Conservation (phyloP, 164 flowering plant species). For the Nymphaea thermarum region DNA sequence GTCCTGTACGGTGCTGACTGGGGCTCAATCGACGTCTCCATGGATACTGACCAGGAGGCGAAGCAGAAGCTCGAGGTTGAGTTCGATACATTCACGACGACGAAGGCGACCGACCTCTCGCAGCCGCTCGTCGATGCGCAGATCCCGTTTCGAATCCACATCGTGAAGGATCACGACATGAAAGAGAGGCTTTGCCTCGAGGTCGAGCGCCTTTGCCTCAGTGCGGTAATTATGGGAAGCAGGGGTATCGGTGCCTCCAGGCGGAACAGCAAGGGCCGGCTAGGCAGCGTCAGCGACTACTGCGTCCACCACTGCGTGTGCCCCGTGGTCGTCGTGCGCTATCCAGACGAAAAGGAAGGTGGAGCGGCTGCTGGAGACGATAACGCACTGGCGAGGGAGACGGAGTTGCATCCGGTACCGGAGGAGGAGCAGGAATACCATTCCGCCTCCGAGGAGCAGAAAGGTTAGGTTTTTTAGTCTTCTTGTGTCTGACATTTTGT, state of each 20-base stretch:
- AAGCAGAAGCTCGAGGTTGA: constrained; percentile 50
- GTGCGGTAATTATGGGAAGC: constrained; percentile 80
- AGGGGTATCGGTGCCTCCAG: constrained; percentile 56
- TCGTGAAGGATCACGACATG: constrained; percentile 76
- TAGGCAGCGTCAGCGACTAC: constrained; percentile 77
- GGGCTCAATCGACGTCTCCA: constrained; percentile 21
- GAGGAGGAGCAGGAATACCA: constrained; percentile 42
- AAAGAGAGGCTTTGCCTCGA: constrained; percentile 74
- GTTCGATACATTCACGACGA: constrained; percentile 38
- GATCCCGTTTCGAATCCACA: constrained; percentile 55
- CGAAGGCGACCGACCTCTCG: constrained; percentile 39
- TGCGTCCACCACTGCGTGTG: constrained; percentile 77
- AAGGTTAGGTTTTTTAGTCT: constrained; percentile 7
- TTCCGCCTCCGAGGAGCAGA: constrained; percentile 32
- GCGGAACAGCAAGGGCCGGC: constrained; percentile 29
- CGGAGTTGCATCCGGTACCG: constrained; percentile 21
- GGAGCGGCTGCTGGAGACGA: neutral
- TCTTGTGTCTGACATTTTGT: neutral
- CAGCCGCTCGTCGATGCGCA: constrained; percentile 44
- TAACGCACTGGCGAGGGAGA: constrained; percentile 7
- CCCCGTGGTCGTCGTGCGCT: constrained; percentile 73
- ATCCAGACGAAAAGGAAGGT: constrained; percentile 34
- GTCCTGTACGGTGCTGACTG: constrained; percentile 75
- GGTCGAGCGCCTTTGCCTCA: constrained; percentile 66
- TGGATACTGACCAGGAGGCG: constrained; percentile 16